phyloP scores from a whole-genome alignment of 73 alveolate species.

The Halteria grandinella region DNA sequence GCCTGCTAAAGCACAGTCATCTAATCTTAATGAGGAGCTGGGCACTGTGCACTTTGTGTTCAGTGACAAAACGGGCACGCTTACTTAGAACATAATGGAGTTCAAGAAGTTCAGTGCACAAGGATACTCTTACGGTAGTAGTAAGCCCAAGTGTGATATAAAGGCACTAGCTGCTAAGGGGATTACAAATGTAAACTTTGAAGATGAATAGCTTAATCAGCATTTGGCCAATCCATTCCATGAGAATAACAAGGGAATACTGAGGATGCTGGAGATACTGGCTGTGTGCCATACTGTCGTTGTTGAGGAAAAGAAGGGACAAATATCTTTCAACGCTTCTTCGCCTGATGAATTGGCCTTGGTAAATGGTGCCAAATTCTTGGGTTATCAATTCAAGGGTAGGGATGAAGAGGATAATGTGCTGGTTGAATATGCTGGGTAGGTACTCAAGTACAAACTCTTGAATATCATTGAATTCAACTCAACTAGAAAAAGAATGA shows the following conservation, averaged over 20 bases:
- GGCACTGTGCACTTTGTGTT: slow-evolving; percentile 85
- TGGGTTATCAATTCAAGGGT: slow-evolving; percentile 81
- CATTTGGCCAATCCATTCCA: slow-evolving; percentile 63
- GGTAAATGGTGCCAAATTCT: slow-evolving; percentile 84
- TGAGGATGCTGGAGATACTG: slow-evolving; percentile 63
- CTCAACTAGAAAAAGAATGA: slow-evolving; percentile 96
- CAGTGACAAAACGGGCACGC: slow-evolving; percentile 91
- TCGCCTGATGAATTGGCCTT: slow-evolving; percentile 97
- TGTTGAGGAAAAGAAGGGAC: slow-evolving; percentile 76
- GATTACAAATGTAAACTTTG: slow-evolving; percentile 80
- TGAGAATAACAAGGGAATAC: slow-evolving; percentile 8
- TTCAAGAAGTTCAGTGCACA: slow-evolving; percentile 78
- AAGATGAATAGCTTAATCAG: slow-evolving; percentile 63
- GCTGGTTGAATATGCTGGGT: slow-evolving; percentile 67
- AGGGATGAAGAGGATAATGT: slow-evolving; percentile 86
- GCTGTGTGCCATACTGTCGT: slow-evolving; percentile 93
- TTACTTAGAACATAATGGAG: slow-evolving; percentile 83
- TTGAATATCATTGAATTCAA: slow-evolving; percentile 91
- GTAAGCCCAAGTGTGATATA: neutral
- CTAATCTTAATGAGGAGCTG: slow-evolving; percentile 86
- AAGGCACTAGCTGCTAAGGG: slow-evolving; percentile 1
- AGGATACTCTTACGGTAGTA: slow-evolving; percentile 65
- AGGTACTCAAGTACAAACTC: slow-evolving; percentile 67
- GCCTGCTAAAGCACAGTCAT: slow-evolving; percentile 73
- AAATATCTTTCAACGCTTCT: slow-evolving; percentile 73